Evolutionary conservation across 2,329 filamentous ascomycete genomes (phyloP).

Genomic region (Cladosporium colombiae): DNA sequence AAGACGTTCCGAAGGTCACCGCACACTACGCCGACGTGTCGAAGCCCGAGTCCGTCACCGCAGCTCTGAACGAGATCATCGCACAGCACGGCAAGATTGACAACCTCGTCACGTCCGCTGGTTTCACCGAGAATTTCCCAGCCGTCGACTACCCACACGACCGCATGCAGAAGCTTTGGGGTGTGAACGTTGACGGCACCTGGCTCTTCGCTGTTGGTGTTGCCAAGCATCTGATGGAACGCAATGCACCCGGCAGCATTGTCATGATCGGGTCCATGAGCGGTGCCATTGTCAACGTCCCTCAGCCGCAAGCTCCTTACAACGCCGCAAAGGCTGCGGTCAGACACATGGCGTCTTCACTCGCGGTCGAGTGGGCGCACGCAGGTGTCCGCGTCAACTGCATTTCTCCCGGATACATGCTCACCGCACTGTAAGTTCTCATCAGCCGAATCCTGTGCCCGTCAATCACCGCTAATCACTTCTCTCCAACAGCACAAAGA

Average conservation of each 20-base stretch:
- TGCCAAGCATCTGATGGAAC: slow-evolving; percentile 84
- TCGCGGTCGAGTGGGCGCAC: slow-evolving; percentile 92
- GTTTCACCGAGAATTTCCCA: slow-evolving; percentile 94
- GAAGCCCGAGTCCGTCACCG: slow-evolving; percentile 73
- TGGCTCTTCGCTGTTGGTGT: slow-evolving; percentile 84
- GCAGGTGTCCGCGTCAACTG: slow-evolving; percentile 90
- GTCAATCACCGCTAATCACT: not conserved
- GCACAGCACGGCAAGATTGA: slow-evolving; percentile 76
- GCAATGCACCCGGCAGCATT: slow-evolving; percentile 77
- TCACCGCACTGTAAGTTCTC: slow-evolving; percentile 79
- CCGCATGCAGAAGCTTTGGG: slow-evolving; percentile 89
- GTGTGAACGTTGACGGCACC: slow-evolving; percentile 89
- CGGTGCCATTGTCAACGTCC: slow-evolving; percentile 89
- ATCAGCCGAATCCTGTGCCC: not conserved
- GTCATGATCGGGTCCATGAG: slow-evolving; percentile 97
- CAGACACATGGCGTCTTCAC: slow-evolving; percentile 78
- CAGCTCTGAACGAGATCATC: slow-evolving; percentile 70
- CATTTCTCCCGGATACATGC: slow-evolving; percentile 94
- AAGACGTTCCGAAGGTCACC: slow-evolving; percentile 77
- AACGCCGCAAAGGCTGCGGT: slow-evolving; percentile 93
- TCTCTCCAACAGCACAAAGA: slow-evolving; percentile 67
- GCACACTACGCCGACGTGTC: slow-evolving; percentile 89
- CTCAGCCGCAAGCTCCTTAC: slow-evolving; percentile 90
- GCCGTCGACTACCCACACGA: slow-evolving; percentile 89
- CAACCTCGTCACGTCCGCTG: slow-evolving; percentile 91